phyloP scores from a whole-genome alignment of 805 yeast genomes.

The Lachancea thermotolerans region DNA sequence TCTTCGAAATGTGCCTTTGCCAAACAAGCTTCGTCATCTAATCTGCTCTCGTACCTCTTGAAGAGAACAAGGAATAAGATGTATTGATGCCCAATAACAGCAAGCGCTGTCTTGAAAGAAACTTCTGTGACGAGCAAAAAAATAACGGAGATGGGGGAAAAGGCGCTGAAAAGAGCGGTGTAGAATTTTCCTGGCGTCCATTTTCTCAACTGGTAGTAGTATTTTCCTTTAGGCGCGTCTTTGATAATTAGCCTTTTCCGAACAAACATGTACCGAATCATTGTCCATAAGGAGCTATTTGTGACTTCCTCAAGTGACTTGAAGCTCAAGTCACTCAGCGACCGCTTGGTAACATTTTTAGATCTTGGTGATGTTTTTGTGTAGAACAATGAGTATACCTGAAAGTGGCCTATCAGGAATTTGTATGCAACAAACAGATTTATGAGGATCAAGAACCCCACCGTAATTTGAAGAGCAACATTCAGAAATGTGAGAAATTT shows the following conservation, averaged over 20 bases:
- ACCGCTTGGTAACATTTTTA: slow-evolving; percentile 16
- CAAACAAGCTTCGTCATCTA: slow-evolving; percentile 54
- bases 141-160: slow-evolving; percentile 51
- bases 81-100: slow-evolving; percentile 34
- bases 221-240: slow-evolving; percentile 23
- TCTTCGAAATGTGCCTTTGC: slow-evolving; percentile 57
- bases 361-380: slow-evolving; percentile 11
- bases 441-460: slow-evolving; percentile 8
- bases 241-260: slow-evolving; percentile 9
- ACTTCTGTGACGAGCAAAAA: slow-evolving; percentile 37
- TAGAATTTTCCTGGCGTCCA: slow-evolving; percentile 65
- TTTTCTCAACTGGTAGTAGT: slow-evolving; percentile 49
- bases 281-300: slow-evolving; percentile 18
- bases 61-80: slow-evolving; percentile 36
- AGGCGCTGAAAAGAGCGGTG: slow-evolving; percentile 43
- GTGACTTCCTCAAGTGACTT: slow-evolving; percentile 18
- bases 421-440: slow-evolving; percentile 15
- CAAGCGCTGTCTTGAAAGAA: slow-evolving; percentile 33
- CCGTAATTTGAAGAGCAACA: slow-evolving; percentile 8
- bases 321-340: slow-evolving; percentile 16
- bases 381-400: slow-evolving; percentile 21
- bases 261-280: slow-evolving; percentile 15
- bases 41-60: slow-evolving; percentile 39
- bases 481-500: slow-evolving; percentile 13
- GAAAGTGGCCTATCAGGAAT: slow-evolving; percentile 18